These are phyloP conservation scores for Fulvia fulva DNA, from an alignment of 2,329 filamentous ascomycete species.

Conservation along the genomic window DNA sequence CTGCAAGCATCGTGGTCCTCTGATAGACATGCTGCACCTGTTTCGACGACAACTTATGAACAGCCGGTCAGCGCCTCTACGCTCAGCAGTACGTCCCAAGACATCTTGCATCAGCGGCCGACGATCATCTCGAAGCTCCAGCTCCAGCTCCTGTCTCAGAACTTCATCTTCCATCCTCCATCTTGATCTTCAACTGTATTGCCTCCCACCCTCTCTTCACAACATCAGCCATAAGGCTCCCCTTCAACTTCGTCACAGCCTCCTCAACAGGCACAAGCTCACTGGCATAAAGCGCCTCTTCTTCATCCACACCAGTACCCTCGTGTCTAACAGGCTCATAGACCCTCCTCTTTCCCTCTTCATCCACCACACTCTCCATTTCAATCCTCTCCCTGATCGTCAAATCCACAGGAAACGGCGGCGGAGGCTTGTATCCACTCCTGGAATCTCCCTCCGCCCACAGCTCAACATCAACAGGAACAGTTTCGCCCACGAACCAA, in stretches of 20 bases:
- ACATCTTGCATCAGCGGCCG: no score
- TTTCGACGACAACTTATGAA: no score
- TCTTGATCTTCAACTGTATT: slow-evolving; percentile 37
- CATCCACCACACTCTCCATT: slow-evolving; percentile 32
- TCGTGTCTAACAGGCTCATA: slow-evolving; percentile 46
- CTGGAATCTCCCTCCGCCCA: background rate
- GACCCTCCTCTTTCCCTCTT: slow-evolving; percentile 35
- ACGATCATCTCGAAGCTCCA: no score
- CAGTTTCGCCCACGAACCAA: slow-evolving; percentile 47
- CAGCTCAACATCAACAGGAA: slow-evolving; percentile 34
- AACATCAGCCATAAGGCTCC: slow-evolving; percentile 44
- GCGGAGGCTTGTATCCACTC: slow-evolving; percentile 29
- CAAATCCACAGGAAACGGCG: slow-evolving; percentile 34
- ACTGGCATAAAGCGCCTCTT: slow-evolving; percentile 44
- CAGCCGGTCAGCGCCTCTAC: background rate
- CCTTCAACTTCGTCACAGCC: slow-evolving; percentile 39
- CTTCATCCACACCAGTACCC: slow-evolving; percentile 47
- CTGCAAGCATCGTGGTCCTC: no score
- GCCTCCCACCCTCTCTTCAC: slow-evolving; percentile 44
- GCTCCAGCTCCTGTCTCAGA: no score
- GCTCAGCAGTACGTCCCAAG: background rate
- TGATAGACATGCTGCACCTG: no score
- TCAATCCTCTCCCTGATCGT: slow-evolving; percentile 38
- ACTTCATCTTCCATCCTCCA: slow-evolving; percentile 28
- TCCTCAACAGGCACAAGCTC: slow-evolving; percentile 42